Evolutionary conservation across 768 basidiomycete species (phyloP), one percentile per base, ranked within the genome.

Genomic region (Xerocomellus chrysenteron): DNA sequence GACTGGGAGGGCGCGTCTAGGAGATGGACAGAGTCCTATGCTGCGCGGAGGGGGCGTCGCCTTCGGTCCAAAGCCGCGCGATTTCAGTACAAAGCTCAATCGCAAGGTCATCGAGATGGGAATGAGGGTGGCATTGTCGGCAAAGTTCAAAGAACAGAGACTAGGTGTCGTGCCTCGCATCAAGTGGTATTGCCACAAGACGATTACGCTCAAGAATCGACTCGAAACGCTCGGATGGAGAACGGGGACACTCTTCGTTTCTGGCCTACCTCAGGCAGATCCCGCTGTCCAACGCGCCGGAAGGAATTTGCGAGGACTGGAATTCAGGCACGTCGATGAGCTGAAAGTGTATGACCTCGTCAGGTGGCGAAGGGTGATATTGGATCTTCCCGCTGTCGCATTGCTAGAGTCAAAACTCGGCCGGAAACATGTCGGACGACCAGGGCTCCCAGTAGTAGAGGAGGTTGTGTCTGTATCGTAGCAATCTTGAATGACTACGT

Each of bases 41-140:
- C 82, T 88, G 52, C 80, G 87, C 33, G 96, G 96, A 35, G 97
- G 97, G 73, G 97, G 96, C 63, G 83, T 90, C 40, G 92, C 92
- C 7, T 94, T 94, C 58, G 94, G 94, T 32, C 92, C 93, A 1
- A 88, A 92, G 68, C 92, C 94, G 3, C 83, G 94, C 47, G 91
- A 97, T 70, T 98, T 95, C 72, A 85, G 89, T 64, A 94, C 93
- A 19, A 88, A 91, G 60, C 81, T 99, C 37, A 90, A 92, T n/a
- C 82, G 92, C 60, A 98, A 98, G 74, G 90, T 97, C 62, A 81
- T 93, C 41, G 79, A 91, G 64, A 90, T 98, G 85, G 96, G 95
- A 11, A 87, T 98, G 84, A 83, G 91, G 21, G 88, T 94, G 49
- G 94, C 92, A 3, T 73, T 98, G 44, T 93, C 92, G 61, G 80